These are phyloP conservation scores for Lachnellula arida DNA, from an alignment of 2,329 filamentous ascomycete genomes.

Conservation along the genomic window DNA sequence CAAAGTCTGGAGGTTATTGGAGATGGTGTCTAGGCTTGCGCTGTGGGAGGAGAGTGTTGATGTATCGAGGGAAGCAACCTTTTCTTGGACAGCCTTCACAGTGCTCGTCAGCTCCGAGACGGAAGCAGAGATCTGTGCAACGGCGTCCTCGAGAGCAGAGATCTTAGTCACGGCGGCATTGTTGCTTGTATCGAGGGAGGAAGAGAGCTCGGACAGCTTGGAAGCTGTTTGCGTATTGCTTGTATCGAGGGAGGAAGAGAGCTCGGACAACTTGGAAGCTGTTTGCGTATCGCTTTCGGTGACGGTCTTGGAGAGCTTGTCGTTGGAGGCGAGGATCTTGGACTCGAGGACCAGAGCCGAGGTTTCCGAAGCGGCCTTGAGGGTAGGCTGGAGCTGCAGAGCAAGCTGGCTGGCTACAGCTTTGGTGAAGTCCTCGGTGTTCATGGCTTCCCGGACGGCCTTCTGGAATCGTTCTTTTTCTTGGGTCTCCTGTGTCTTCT, in stretches of 20 bases:
- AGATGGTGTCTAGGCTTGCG: slow-evolving; percentile 26
- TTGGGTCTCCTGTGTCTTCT: slow-evolving; percentile 15
- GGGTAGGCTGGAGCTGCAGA: slow-evolving; percentile 25
- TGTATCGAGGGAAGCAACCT: slow-evolving; percentile 24
- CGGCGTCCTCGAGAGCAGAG: slow-evolving; percentile 24
- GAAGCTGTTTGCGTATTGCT: slow-evolving; percentile 18
- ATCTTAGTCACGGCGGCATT: slow-evolving; percentile 20
- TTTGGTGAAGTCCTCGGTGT: slow-evolving; percentile 24
- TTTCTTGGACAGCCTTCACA: slow-evolving; percentile 23
- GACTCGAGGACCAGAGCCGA: slow-evolving; percentile 21
- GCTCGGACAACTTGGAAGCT: slow-evolving; percentile 21
- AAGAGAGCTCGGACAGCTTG: slow-evolving; percentile 24
- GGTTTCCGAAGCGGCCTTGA: slow-evolving; percentile 25
- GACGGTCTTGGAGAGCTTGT: slow-evolving; percentile 22
- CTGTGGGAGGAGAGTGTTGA: slow-evolving; percentile 20
- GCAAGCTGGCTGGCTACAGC: slow-evolving; percentile 28
- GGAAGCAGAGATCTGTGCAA: slow-evolving; percentile 24
- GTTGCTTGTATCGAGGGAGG: slow-evolving; percentile 17
- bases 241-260: slow-evolving; percentile 20
- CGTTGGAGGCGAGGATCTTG: slow-evolving; percentile 22
- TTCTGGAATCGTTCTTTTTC: slow-evolving; percentile 23
- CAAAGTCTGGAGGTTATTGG: slow-evolving; percentile 15
- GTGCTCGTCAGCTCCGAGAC: slow-evolving; percentile 23
- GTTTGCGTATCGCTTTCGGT: slow-evolving; percentile 21
- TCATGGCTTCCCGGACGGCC: slow-evolving; percentile 24